These are phyloP conservation scores for Curvularia sp. DNA, from an alignment of 2,329 filamentous ascomycete species.

Conservation along the genomic window DNA sequence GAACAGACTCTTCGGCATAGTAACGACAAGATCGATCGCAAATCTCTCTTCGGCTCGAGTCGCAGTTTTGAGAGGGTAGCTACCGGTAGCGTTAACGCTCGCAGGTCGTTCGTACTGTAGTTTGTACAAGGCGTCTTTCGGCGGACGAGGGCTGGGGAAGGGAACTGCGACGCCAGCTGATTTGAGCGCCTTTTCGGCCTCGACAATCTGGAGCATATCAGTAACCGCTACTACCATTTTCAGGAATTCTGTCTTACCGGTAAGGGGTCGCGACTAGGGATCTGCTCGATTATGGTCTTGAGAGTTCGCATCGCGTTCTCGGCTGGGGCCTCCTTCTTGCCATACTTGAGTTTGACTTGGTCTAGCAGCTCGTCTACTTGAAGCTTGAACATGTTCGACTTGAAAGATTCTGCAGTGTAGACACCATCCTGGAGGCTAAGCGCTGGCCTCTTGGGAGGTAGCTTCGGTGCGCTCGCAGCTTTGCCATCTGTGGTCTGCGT, in stretches of 20 bases:
- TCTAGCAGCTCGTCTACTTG: constrained; percentile 70
- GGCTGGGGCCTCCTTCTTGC: constrained; percentile 61
- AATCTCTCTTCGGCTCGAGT: constrained; percentile 66
- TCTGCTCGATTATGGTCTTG: constrained; percentile 57
- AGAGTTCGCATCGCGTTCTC: constrained; percentile 52
- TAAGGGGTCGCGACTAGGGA: constrained; percentile 60
- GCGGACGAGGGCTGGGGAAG: constrained; percentile 81
- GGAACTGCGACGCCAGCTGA: constrained; percentile 75
- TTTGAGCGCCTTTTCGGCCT: constrained; percentile 73
- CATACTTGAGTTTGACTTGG: constrained; percentile 65
- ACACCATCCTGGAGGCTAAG: constrained; percentile 46
- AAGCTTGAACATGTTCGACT: constrained; percentile 71
- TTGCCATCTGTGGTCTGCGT: constrained; percentile 16
- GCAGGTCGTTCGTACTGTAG: constrained; percentile 77
- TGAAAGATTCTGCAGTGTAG: constrained; percentile 64
- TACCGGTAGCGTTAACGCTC: constrained; percentile 86
- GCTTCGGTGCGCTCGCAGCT: constrained; percentile 22
- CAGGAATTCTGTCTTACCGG: constrained; percentile 42
- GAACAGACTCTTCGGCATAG: constrained; percentile 80
- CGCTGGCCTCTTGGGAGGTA: constrained; percentile 33
- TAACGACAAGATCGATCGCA: constrained; percentile 81
- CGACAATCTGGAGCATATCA: constrained; percentile 62
- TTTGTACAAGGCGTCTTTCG: constrained; percentile 80
- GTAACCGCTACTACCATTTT: background rate
- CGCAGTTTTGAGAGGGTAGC: constrained; percentile 80